Base-by-base conservation (phyloP, 2,329 filamentous ascomycete species). In the Penicillium sp. region DNA sequence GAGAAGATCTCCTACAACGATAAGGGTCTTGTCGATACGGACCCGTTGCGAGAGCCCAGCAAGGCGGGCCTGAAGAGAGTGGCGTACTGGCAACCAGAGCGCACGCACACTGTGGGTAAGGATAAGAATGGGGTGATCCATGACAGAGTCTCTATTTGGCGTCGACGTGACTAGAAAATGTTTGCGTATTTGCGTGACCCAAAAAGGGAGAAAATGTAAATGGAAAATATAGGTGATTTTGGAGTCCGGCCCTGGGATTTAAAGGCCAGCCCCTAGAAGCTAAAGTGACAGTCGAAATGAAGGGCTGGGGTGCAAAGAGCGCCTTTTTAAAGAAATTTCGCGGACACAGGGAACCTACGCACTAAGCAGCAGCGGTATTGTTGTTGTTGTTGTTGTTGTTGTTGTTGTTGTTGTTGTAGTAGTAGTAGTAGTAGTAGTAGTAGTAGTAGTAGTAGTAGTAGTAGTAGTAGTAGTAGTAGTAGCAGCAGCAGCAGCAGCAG, bases 1-100 rank as follows among this genome's bases (percentile, higher is more conserved):
- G 81, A 88, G 63, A 82, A 87, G 10, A 77, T 92, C 15, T 70
- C 79, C 15, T 93, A 92, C 73, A 81, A 82, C 62, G 80, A 80
- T 2, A 78, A 82, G 7, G 84, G 82, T 0, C 74, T 82, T 53
- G 78, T 86, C 39, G 73, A 79, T 47, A 74, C 77, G 41, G 76
- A 81, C 37, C 79, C 84, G 34, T 71, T 82, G 15, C 76, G 79
- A 42, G 72, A 80, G 55, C 79, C 69, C 15, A 76, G 74, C 63
- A 64, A 73, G 38, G 67, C 65, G 14, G 77, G 74, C 5, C 67
- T 82, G 48, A 75, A 79, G 61, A 71, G 80, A 59, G 75, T 86
- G 2, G 82, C 78, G 28, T 81, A 86, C 67, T 88, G 81, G 78
- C 78, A 81, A 60, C 84, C 86, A 6, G 76, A 78, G 56, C 75